A percentile compares a stretch with the other conserved stretches of the same genome.
phyloP scores from a whole-genome alignment of 2,329 filamentous ascomycete genomes.

The Emydomyces testavorans region DNA sequence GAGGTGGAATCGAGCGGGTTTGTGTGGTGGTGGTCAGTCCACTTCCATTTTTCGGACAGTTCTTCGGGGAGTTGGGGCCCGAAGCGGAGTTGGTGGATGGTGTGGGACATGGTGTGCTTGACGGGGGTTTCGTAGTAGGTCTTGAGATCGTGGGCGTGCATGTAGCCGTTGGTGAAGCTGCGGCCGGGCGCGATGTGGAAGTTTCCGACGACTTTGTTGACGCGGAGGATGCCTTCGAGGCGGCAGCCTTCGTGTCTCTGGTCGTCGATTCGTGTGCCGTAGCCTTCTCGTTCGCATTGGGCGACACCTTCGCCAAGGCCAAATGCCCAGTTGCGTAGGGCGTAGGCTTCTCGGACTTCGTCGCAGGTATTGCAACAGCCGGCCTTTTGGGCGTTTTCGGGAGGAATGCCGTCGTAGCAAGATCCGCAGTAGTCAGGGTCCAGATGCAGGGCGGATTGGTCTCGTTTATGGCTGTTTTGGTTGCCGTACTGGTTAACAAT shows the following conservation, averaged over 20 bases:
- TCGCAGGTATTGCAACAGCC: constrained; percentile 96
- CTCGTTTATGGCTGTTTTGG: constrained; percentile 48
- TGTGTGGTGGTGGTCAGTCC: constrained; percentile 73
- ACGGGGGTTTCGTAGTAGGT: constrained; percentile 74
- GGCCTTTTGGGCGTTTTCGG: constrained; percentile 58
- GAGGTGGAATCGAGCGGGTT: constrained; percentile 77
- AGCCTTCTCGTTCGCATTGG: constrained; percentile 91
- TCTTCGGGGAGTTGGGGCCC: constrained; percentile 77
- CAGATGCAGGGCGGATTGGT: constrained; percentile 62
- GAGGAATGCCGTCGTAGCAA: constrained; percentile 77
- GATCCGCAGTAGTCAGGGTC: constrained; percentile 85
- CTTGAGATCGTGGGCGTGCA: constrained; percentile 95
- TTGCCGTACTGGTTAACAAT: constrained; percentile 3
- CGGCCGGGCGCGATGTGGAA: constrained; percentile 96
- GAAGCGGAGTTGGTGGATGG: constrained; percentile 80
- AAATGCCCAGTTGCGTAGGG: constrained; percentile 81
- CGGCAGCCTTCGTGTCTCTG: constrained; percentile 89
- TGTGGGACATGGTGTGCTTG: constrained; percentile 78
- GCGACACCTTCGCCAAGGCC: constrained; percentile 84
- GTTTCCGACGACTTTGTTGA: constrained; percentile 98
- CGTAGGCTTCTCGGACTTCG: constrained; percentile 92
- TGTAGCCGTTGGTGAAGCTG: constrained; percentile 89
- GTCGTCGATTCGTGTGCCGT: constrained; percentile 72
- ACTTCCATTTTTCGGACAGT: constrained; percentile 50
- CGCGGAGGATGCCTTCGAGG: constrained; percentile 78